These are phyloP conservation scores for Colletotrichum costaricense DNA, from an alignment of 2,329 filamentous ascomycete genomes.

Conservation along the genomic window DNA sequence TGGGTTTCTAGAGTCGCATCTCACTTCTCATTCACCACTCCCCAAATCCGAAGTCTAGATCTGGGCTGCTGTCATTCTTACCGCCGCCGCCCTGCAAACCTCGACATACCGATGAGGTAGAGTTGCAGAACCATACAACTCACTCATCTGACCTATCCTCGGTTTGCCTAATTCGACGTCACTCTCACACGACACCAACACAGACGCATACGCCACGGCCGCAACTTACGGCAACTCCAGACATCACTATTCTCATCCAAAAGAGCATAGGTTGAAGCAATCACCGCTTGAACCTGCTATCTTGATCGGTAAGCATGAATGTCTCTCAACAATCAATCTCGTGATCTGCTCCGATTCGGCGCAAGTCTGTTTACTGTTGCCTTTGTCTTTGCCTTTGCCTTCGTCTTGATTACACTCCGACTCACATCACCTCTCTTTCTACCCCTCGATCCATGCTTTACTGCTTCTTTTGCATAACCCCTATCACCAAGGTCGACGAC, in stretches of 20 bases:
- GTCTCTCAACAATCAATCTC: slow-evolving; percentile 1
- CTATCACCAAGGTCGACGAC: slow-evolving; percentile 10
- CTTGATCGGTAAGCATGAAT: slow-evolving; percentile 19
- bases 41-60: slow-evolving; percentile 11
- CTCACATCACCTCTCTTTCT: neutral
- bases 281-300: slow-evolving; percentile 11
- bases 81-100: neutral
- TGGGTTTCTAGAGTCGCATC: neutral
- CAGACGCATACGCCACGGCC: neutral
- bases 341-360: slow-evolving; percentile 18
- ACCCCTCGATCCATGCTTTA: neutral
- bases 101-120: neutral
- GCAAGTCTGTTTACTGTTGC: neutral
- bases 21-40: neutral
- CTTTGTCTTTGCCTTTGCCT: neutral
- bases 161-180: slow-evolving; percentile 5
- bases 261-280: neutral
- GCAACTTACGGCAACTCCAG: neutral
- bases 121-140: neutral
- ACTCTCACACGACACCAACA: neutral
- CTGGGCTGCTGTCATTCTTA: neutral
- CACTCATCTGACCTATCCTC: neutral
- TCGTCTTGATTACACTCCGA: neutral
- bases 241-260: neutral
- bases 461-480: neutral